A percentile compares a stretch with the other conserved stretches of the same genome.
phyloP scores from a whole-genome alignment of 352 stramenopile genomes.

The Globisporangium rhizosaccharum region DNA sequence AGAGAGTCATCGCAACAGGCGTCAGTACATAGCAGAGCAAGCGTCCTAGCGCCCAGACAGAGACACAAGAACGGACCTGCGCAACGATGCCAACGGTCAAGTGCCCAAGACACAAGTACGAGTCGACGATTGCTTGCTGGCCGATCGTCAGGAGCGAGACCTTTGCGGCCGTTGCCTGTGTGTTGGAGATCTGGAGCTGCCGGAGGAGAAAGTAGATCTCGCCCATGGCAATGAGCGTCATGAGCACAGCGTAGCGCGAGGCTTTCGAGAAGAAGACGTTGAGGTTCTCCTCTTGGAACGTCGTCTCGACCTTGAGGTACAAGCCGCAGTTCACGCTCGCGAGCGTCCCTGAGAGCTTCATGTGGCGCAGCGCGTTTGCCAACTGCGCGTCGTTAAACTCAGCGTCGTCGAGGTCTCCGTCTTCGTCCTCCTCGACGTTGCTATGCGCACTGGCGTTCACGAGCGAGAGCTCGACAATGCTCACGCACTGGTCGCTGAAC shows the following conservation, averaged over 20 bases:
- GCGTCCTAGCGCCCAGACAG: too few relatives aligned
- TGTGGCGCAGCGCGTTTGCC: constrained; percentile 35
- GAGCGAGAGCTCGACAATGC: constrained; percentile 72
- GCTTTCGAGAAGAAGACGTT: constrained; percentile 80
- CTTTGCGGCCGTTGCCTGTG: constrained; percentile 77
- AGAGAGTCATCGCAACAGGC: too few relatives aligned
- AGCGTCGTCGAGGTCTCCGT: constrained; percentile 14
- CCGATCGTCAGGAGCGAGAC: constrained; percentile 82
- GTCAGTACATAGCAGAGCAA: too few relatives aligned
- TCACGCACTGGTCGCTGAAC: constrained; percentile 81
- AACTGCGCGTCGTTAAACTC: constrained; percentile 17
- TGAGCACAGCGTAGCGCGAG: constrained; percentile 72
- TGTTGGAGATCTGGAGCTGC: constrained; percentile 82
- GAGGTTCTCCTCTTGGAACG: constrained; percentile 80
- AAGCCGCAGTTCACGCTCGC: constrained; percentile 75
- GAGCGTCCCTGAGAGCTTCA: constrained; percentile 54
- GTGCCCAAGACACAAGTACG: constrained; percentile 93
- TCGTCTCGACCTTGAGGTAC: constrained; percentile 68
- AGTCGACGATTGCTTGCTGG: constrained; percentile 88
- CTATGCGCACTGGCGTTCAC: constrained; percentile 31
- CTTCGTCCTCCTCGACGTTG: constrained; percentile 19
- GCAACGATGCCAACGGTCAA: constrained; percentile 93
- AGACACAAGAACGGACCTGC: too few relatives aligned
- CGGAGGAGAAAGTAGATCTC: constrained; percentile 85
- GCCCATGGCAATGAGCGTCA: constrained; percentile 81